These are phyloP conservation scores for Macrolepiota dolichaula DNA, from an alignment of 768 basidiomycete genomes.

Conservation along the genomic window DNA sequence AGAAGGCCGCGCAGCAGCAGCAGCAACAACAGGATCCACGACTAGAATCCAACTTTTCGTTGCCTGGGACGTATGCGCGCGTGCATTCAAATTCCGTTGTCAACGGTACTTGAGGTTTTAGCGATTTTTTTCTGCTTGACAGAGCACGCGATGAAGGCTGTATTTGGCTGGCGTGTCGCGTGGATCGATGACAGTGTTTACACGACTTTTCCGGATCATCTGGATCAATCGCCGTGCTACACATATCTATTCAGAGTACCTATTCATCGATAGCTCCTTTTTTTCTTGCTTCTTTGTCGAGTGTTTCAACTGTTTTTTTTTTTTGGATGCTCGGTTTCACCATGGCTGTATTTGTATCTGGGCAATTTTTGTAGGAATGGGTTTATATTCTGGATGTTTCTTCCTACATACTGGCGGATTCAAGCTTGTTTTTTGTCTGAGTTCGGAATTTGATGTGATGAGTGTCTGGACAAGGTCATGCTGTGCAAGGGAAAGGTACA, in stretches of 20 bases:
- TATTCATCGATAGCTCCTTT: neutral
- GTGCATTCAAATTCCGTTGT: constrained; percentile 30
- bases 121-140: neutral
- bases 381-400: neutral
- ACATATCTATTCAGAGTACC: neutral
- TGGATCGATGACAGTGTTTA: neutral
- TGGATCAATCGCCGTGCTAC: constrained; percentile 4
- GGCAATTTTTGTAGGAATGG: neutral
- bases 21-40: constrained; percentile 19
- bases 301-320: neutral
- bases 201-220: constrained; percentile 1
- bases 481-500: constrained; percentile 1
- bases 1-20: constrained; percentile 28
- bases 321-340: neutral
- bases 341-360: neutral
- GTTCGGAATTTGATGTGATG: neutral
- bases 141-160: neutral
- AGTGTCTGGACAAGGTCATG: neutral
- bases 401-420: neutral
- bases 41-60: constrained; percentile 9
- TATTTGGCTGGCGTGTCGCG: neutral
- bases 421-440: neutral
- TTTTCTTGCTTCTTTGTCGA: neutral
- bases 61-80: constrained; percentile 19
- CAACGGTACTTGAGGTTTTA: constrained; percentile 4